Evolutionary conservation across 176 grass and related monocot genomes (phyloP).

Genomic region (Poa annua): DNA sequence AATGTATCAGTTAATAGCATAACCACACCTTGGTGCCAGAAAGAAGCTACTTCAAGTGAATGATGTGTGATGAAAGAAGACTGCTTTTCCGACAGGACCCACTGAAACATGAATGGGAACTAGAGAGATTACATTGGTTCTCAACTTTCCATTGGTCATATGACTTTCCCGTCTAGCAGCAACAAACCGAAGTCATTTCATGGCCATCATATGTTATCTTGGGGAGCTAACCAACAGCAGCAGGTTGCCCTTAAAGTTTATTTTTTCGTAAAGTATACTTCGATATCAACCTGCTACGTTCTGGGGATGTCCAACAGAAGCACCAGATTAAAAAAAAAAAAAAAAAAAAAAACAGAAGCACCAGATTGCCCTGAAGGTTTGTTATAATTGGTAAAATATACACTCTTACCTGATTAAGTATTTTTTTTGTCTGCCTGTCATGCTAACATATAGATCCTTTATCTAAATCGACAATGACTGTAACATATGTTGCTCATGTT

Average conservation of each 20-base stretch:
- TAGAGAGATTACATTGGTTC: neutral
- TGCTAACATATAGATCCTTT: constrained; percentile 1
- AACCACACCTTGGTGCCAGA: constrained; percentile 53
- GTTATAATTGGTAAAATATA: constrained; percentile 34
- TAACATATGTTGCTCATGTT: neutral
- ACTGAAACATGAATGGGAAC: constrained; percentile 26
- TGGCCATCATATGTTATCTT: constrained; percentile 26
- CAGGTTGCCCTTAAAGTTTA: constrained; percentile 22
- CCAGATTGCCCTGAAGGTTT: constrained; percentile 29
- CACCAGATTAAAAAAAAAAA: too few species aligned
- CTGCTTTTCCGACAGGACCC: constrained; percentile 17
- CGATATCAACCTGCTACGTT: constrained; percentile 15
- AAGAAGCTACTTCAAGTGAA: constrained; percentile 55
- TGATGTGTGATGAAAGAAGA: constrained; percentile 35
- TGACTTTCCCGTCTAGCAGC: constrained; percentile 18
- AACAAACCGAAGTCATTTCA: neutral
- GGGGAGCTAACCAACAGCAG: neutral
- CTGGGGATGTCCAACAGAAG: neutral
- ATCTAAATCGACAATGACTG: neutral
- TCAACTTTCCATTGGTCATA: constrained; percentile 1
- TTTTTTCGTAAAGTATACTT: constrained; percentile 6
- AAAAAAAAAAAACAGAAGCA: neutral
- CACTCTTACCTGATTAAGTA: constrained; percentile 22
- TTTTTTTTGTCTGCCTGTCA: constrained; percentile 23
- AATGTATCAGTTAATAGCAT: constrained; percentile 65